Percentiles rank a stretch among this genome's conserved stretches.
Conservation (phyloP, 2,329 filamentous ascomycete species). For the Ceratocystis harringtonii region DNA sequence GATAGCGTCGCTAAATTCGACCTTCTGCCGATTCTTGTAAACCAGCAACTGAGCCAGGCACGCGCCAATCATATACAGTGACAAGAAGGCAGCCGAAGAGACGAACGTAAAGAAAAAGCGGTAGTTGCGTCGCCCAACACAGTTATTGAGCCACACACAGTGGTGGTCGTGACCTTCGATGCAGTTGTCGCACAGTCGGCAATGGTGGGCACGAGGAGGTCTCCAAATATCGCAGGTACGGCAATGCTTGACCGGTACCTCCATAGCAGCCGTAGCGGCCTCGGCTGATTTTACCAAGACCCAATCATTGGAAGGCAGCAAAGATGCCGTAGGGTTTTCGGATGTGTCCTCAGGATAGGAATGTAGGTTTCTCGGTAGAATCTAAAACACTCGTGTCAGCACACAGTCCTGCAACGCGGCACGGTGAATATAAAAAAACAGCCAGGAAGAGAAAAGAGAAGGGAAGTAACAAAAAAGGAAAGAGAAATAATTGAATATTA, state of each 20-base stretch:
- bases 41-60: constrained; percentile 68
- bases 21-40: constrained; percentile 47
- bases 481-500: constrained; percentile 19
- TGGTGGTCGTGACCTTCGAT: constrained; percentile 96
- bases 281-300: constrained; percentile 72
- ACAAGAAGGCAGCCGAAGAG: constrained; percentile 58
- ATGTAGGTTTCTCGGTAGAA: constrained; percentile 83
- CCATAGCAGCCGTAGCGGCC: constrained; percentile 70
- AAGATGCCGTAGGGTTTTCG: constrained; percentile 67
- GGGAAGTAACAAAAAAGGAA: neutral
- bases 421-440: neutral
- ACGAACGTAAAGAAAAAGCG: constrained; percentile 95
- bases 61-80: constrained; percentile 59
- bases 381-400: constrained; percentile 34
- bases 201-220: constrained; percentile 88
- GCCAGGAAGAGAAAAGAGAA: too few relatives aligned
- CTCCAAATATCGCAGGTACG: constrained; percentile 97
- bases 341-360: constrained; percentile 63
- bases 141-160: constrained; percentile 98
- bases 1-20: constrained; percentile 56
- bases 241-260: constrained; percentile 96
- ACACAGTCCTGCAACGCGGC: neutral
- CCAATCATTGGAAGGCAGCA: constrained; percentile 85
- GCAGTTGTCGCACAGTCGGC: constrained; percentile 91
- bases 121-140: constrained; percentile 91